Percentiles rank a stretch among this genome's conserved stretches.
Evolutionary conservation across 2,329 filamentous ascomycete species (phyloP).

Genomic region (Monosporascus sp.): DNA sequence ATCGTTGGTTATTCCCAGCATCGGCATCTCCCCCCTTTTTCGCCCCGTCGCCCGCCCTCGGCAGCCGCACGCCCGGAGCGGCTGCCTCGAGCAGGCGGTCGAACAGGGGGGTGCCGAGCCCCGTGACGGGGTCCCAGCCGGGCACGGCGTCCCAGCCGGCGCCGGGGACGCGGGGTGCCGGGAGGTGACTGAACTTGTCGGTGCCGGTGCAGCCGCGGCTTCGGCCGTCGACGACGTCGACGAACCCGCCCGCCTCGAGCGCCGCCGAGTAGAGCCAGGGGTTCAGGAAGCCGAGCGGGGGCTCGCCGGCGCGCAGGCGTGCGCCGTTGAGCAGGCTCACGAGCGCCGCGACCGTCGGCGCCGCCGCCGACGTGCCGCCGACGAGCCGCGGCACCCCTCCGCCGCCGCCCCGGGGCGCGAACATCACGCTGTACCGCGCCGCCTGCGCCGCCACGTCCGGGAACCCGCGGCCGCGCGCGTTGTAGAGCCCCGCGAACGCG

Average conservation of each 20-base stretch:
- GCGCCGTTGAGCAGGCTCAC: slow-evolving; percentile 61
- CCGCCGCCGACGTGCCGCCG: slow-evolving; percentile 45
- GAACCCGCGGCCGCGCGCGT: slow-evolving; percentile 48
- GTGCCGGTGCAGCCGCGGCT: slow-evolving; percentile 28
- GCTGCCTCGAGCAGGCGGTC: slow-evolving; percentile 23
- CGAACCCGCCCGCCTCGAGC: slow-evolving; percentile 24
- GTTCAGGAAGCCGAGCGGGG: slow-evolving; percentile 55
- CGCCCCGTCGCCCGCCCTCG: neutral
- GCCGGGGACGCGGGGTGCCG: slow-evolving; percentile 22
- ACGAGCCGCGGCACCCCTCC: slow-evolving; percentile 26
- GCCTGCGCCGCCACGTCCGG: slow-evolving; percentile 58
- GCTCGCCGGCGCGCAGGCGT: slow-evolving; percentile 47
- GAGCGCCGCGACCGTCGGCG: slow-evolving; percentile 58
- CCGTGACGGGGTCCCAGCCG: slow-evolving; percentile 44
- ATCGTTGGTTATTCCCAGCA: no score
- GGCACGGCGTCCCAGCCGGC: slow-evolving; percentile 36
- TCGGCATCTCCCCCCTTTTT: no score
- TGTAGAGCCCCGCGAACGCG: slow-evolving; percentile 39
- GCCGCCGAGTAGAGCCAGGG: slow-evolving; percentile 50
- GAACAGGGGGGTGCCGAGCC: slow-evolving; percentile 40
- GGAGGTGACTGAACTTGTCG: slow-evolving; percentile 20
- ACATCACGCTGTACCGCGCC: slow-evolving; percentile 22
- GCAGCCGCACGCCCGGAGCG: slow-evolving; percentile 10
- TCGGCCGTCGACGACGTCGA: slow-evolving; percentile 31
- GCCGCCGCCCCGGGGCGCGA: slow-evolving; percentile 4